Base-by-base conservation (phyloP, 2,329 filamentous ascomycete species). In the Calonectria hawksworthii region DNA sequence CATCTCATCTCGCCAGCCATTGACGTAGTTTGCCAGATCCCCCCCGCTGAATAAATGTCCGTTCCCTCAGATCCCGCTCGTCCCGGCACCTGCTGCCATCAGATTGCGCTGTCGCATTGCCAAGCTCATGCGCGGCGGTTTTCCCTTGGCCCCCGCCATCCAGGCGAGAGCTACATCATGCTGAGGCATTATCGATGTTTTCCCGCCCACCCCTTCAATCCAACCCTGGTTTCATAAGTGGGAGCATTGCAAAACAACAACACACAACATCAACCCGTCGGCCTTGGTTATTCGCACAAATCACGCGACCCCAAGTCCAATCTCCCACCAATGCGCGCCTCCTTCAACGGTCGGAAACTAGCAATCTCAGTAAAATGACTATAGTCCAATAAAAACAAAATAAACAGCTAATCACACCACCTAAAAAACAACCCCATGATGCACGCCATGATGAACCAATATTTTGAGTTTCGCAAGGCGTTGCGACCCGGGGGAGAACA, bases 201-300 rank as follows among this genome's bases (percentile, higher is more conserved):
- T 47, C 41, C 41, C 41, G 26, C 51, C 56, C 32, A 26, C 56
- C 23, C 34, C 56, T 38, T 38, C 34, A 41, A 61, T 61, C 56
- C 56, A 23, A 61, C 56, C 56, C 56, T 61, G 56, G 34, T 38
- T 61, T 61, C 56, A 61, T 38, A 41, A 41, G 56, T 32, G n/a
- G 14, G 34, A 47, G 32, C 56, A 34, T 36, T 61, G 16, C 34
- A 61, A 28, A 65, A 47, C 26, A 41, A 30, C 54, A 59, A 59
- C 36, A 18, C 41, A n/a, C 41, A 47, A 9, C 41, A 47, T 18
- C 41, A 47, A 47, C 41, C 41, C 18, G 41, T 11, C 56, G 34
- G 56, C 34, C 4, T 28, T n/a, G n/a, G 2, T 61, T 61, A 61
- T 61, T 61, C 56, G 56, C 56, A 61, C 56, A 61, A 61, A 41